phyloP scores from a whole-genome alignment of 768 basidiomycete genomes.

The Amanita muscaria region DNA sequence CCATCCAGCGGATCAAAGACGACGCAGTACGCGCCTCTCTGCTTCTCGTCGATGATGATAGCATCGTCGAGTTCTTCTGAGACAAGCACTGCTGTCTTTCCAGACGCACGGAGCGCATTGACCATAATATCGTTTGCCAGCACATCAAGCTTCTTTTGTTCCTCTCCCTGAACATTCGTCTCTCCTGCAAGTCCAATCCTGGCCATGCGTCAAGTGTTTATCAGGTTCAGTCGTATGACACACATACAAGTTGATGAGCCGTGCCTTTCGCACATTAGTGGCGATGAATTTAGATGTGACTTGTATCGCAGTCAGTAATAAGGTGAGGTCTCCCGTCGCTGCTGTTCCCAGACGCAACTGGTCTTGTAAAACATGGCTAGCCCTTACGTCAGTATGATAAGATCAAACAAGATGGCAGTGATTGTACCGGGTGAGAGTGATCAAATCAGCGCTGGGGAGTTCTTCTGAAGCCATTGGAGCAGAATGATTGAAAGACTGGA shows the following conservation, averaged over 20 bases:
- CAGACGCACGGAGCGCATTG: slow-evolving; percentile 91
- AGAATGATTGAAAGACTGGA: too few species aligned
- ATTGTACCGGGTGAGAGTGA: slow-evolving; percentile 83
- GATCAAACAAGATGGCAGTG: slow-evolving; percentile 3
- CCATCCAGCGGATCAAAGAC: slow-evolving; percentile 98
- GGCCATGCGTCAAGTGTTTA: too few species aligned
- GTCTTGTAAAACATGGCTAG: slow-evolving; percentile 80
- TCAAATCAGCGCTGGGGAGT: slow-evolving; percentile 74
- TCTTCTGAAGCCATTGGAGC: slow-evolving; percentile 46
- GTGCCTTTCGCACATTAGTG: slow-evolving; percentile 93
- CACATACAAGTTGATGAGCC: slow-evolving; percentile 91
- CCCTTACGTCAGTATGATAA: slow-evolving; percentile 5
- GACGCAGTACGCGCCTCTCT: slow-evolving; percentile 89
- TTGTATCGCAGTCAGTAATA: slow-evolving; percentile 93
- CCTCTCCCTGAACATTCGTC: slow-evolving; percentile 95
- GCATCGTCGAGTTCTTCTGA: slow-evolving; percentile 94
- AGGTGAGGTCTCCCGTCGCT: slow-evolving; percentile 90
- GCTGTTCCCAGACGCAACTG: slow-evolving; percentile 74
- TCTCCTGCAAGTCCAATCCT: slow-evolving; percentile 97
- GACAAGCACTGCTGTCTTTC: slow-evolving; percentile 93
- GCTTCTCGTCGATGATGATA: slow-evolving; percentile 74
- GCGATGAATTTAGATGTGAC: slow-evolving; percentile 96
- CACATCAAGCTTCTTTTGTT: slow-evolving; percentile 99
- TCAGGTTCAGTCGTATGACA: too few species aligned
- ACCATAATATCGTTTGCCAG: slow-evolving; percentile 99